These are phyloP conservation scores for Microbotryomycetes sp. DNA, from an alignment of 1,284 basidiomycete species.

Conservation along the genomic window DNA sequence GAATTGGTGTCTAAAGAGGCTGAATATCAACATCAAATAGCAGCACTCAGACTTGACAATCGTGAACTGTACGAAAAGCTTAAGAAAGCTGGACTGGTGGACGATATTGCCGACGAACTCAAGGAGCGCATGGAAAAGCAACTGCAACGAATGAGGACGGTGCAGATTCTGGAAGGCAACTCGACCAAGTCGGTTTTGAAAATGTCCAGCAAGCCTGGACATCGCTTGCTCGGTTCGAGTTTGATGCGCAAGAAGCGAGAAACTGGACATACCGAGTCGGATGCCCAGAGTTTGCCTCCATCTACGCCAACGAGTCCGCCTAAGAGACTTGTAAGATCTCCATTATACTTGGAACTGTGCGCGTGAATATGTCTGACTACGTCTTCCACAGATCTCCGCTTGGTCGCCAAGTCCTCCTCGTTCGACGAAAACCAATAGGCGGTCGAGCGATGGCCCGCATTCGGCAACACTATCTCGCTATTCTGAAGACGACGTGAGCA, in stretches of 20 bases:
- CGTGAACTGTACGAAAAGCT: slow-evolving; percentile 90
- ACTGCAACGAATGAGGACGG: slow-evolving; percentile 76
- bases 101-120: slow-evolving; percentile 70
- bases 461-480: neutral
- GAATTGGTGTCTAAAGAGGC: slow-evolving; percentile 73
- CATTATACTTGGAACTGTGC: neutral
- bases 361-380: neutral
- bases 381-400: neutral
- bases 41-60: slow-evolving; percentile 83
- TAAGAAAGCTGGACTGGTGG: slow-evolving; percentile 68
- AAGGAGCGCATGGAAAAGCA: slow-evolving; percentile 74
- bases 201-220: slow-evolving; percentile 38
- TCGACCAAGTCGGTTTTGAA: neutral
- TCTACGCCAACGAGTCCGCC: neutral
- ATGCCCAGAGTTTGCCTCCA: neutral
- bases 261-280: neutral
- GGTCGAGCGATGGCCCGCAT: neutral
- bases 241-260: slow-evolving; percentile 25
- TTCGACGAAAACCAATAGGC: neutral
- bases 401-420: neutral
- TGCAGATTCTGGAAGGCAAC: slow-evolving; percentile 62
- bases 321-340: neutral
- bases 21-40: slow-evolving; percentile 79
- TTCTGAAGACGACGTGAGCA: neutral
- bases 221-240: slow-evolving; percentile 42